Base-by-base conservation (phyloP, 1,284 basidiomycete genomes). In the Ceratobasidium sp. region DNA sequence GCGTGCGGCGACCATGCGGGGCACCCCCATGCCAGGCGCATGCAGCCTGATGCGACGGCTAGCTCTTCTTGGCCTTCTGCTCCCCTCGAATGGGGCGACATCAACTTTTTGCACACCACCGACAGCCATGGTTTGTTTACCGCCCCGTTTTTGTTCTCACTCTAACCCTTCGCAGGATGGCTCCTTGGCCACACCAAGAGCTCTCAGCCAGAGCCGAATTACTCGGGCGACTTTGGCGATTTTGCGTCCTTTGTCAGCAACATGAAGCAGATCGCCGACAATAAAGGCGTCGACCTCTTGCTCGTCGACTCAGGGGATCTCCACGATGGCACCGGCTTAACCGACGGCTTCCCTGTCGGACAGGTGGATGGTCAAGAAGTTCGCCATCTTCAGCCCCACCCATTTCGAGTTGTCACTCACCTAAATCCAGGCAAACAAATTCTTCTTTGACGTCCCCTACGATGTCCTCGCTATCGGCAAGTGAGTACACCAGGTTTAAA, bases 401-500 rank as follows among this genome's bases (percentile, higher is more conserved):
- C 56, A 53, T 18, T 12, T 9, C 33, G 16, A n/a, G 40, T 11
- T 53, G 56, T 16, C 44, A 21, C 16, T 73, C 64, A 53, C 36
- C 33, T 59, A 49, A 53, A 61, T 61, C 66, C 56, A 90, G 87
- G 83, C 87, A 14, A 89, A 90, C 79, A 81, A 90, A 77, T 90
- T 93, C 80, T 84, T 96, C 75, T 82, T 87, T 36, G 81, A 87
- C 76, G 83, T 96, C 33, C 88, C 90, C 0, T 96, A 94, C 78
- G 95, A 96, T 78, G 77, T 94, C 8, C 86, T 95, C 77, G 83
- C 92, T 0, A 92, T 95, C 73, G 94, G 95, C 77, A 96, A 96
- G 86, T 88, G 76, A 66, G 86, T 14, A 23, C 5, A 51, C 16
- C 36, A 18, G 5, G 11, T 38, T n/a, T n/a, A 38, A 4, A 7